Base-by-base conservation (phyloP, 2,329 filamentous ascomycete species). In the Aspergillus sp. region DNA sequence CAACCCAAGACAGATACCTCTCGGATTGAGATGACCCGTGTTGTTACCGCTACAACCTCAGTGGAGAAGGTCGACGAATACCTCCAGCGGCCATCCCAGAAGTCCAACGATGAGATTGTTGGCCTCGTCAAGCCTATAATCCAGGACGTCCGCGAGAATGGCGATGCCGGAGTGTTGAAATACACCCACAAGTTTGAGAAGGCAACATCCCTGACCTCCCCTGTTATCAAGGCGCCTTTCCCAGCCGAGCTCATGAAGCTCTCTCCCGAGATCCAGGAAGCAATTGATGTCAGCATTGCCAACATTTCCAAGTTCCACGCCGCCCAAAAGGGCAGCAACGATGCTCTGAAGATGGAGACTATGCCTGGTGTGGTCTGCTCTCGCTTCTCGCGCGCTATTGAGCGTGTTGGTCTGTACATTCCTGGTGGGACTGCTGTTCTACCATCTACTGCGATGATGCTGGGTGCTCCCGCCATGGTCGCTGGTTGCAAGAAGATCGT, bases 111-210 rank as follows among this genome's bases (percentile, higher is more conserved):
- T 21, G 86, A 90, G 58, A 97, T 99, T 65, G 87, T 98, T 79
- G 87, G 87, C 62, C 93, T 98, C 52, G 91, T 96, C 58, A 87
- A 85, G 37, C 95, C 95, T 1, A 99, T 99, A 67, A 91, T 99
- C 69, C 87, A 93, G 57, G 90, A 93, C 48, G 89, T 99, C 55
- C 90, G 88, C 56, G 82, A 85, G 44, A 86, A 90, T 35, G 95
- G 95, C 53, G 95, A 99, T 76, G 89, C 89, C 68, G 93, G 91
- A 3, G 82, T 99, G 23, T 83, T 99, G 45, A 89, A 90, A 51
- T 98, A 96, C 76, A 98, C 95, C 1, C 93, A 97, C 83, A 96
- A 96, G 75, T 99, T 99, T 66, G 95, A 99, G 73, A 96, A 93
- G 79, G 95, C 93, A 1, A 96, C 91, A 0, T 93, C 90, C 3